A percentile compares a stretch with the other conserved stretches of the same genome.
phyloP scores from a whole-genome alignment of 495 filamentous ascomycete genomes.

The Cairneyella variabilis region DNA sequence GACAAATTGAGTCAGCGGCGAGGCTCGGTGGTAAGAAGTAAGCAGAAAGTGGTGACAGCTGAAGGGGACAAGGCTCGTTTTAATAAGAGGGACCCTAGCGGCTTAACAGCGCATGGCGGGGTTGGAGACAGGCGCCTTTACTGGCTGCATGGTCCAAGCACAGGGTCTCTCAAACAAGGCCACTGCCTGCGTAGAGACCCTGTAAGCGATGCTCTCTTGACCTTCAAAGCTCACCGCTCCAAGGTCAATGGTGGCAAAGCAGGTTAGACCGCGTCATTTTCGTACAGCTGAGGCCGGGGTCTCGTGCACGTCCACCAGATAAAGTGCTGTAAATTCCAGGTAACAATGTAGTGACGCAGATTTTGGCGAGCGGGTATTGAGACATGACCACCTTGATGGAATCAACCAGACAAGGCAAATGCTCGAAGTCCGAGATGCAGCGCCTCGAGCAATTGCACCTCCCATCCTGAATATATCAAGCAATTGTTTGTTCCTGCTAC shows the following conservation, averaged over 20 bases:
- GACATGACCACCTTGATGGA: neutral
- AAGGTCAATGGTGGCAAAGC: slow-evolving; percentile 9
- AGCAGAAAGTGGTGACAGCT: neutral
- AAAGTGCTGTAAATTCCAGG: neutral
- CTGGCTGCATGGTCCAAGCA: slow-evolving; percentile 14
- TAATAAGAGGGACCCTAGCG: too few species aligned
- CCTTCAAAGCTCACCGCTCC: slow-evolving; percentile 23
- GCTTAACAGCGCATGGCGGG: too few species aligned
- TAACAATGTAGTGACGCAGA: neutral
- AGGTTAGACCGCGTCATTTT: slow-evolving; percentile 15
- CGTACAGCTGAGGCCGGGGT: neutral
- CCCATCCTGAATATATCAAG: neutral
- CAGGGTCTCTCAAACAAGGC: slow-evolving; percentile 13
- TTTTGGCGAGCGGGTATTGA: neutral
- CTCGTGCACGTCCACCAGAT: neutral
- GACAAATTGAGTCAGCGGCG: slow-evolving; percentile 1
- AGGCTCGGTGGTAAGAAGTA: neutral
- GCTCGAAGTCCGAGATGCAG: neutral
- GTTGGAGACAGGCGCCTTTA: slow-evolving; percentile 17
- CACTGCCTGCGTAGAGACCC: slow-evolving; percentile 11
- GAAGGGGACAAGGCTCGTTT: neutral
- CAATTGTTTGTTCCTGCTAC: slow-evolving; percentile 1
- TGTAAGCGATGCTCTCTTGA: slow-evolving; percentile 12
- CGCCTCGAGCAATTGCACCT: neutral
- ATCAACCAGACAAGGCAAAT: neutral